Base-by-base conservation (phyloP, 1,284 basidiomycete genomes). In the Pascua sp. region DNA sequence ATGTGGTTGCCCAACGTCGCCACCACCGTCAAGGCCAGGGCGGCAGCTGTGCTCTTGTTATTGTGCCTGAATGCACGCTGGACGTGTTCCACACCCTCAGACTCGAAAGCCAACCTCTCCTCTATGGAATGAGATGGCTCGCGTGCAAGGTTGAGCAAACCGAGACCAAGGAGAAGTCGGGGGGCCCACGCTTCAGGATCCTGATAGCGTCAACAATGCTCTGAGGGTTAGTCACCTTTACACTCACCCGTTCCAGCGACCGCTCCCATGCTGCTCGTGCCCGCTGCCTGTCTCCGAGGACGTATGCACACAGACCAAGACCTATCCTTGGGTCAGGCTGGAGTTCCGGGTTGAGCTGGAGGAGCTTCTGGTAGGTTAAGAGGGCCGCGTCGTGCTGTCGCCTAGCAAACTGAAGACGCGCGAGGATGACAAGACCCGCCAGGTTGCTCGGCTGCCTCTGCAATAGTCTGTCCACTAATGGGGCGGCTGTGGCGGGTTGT, bases 301-400 rank as follows among this genome's bases (percentile, higher is more conserved):
- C 84, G 89, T 90, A 96, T 16, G 91, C 81, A 75, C 93, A 95
- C 9, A 96, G 79, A 10, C 94, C 94, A 42, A 97, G 90, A 15
- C 93, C 93, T 63, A 96, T 89, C 13, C 93, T 83, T 37, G 93
- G 93, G 73, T 97, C 93, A 0, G 93, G 94, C 18, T 82, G 78
- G 75, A 88, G 89, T 12, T 82, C 77, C 0, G 93, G 91, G 52
- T 85, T 86, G 46, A 90, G 81, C 45, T 82, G 79, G 13, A 97
- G 81, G 12, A 93, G 86, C 55, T 86, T 84, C 72, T 95, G 93
- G 73, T 95, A 96, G 3, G 86, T 73, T 63, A 86, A 85, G 16
- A 96, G 81, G 0, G 93, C 86, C 49, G 86, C 85, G n/a, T 84
- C 80, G 67, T 85, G 90, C 60, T 87, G 84, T 48, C 89, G 82